Percentiles rank a stretch among this genome's conserved stretches.
phyloP scores from a whole-genome alignment of 2,329 filamentous ascomycete genomes.

The Aureobasidium lini region DNA sequence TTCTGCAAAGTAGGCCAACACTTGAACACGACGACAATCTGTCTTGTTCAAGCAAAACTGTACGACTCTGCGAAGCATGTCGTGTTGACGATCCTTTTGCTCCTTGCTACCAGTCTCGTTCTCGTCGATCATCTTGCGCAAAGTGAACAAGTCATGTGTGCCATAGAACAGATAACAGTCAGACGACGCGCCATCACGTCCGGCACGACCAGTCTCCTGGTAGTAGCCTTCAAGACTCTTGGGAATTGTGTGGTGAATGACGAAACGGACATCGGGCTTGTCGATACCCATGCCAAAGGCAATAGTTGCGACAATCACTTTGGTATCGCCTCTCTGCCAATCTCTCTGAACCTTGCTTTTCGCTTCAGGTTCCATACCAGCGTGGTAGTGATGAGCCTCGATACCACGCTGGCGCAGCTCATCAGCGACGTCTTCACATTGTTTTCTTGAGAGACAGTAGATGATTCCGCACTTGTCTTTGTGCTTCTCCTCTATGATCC shows the following conservation, averaged over 20 bases:
- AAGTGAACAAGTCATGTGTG: constrained; percentile 64
- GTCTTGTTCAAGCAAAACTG: constrained; percentile 83
- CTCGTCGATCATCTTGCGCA: constrained; percentile 77
- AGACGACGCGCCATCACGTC: constrained; percentile 79
- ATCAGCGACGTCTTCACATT: constrained; percentile 70
- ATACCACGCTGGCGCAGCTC: constrained; percentile 61
- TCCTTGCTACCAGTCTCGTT: constrained; percentile 61
- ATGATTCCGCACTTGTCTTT: constrained; percentile 74
- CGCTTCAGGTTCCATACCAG: constrained; percentile 59
- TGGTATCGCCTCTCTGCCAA: constrained; percentile 73
- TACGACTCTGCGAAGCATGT: constrained; percentile 79
- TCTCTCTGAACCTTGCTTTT: constrained; percentile 65
- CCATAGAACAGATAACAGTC: constrained; percentile 87
- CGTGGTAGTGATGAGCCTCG: constrained; percentile 78
- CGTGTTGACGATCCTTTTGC: constrained; percentile 75
- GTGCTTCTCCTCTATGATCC: constrained; percentile 65
- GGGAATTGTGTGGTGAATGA: constrained; percentile 85
- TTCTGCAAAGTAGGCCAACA: constrained; percentile 93
- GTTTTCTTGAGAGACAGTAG: constrained; percentile 81
- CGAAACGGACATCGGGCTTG: constrained; percentile 92
- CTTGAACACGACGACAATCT: constrained; percentile 80
- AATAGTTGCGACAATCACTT: constrained; percentile 95
- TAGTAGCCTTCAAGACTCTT: constrained; percentile 98
- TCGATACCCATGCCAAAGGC: constrained; percentile 99
- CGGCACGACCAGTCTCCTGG: constrained; percentile 92